Evolutionary conservation across 1,284 basidiomycete genomes (phyloP).

Genomic region (Cryptococcus hybrid): DNA sequence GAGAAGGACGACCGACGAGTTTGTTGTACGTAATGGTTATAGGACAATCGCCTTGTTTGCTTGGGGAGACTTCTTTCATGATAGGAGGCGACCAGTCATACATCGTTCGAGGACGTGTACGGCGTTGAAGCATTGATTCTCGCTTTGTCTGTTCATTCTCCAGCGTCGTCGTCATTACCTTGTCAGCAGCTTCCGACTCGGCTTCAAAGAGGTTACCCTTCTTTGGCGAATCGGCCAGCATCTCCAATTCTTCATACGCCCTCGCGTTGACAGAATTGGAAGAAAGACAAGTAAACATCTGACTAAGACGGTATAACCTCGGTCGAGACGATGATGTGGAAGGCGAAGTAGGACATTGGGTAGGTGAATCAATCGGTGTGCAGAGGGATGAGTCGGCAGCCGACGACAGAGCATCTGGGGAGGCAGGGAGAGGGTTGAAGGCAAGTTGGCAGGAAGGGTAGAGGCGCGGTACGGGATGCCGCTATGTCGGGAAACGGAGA

Average conservation of each 20-base stretch:
- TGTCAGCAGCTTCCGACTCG: background rate
- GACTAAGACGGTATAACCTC: background rate
- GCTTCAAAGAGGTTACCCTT: background rate
- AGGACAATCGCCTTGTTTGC: background rate
- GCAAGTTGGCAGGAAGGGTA: background rate
- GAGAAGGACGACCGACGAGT: background rate
- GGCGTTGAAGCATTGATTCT: too few relatives aligned
- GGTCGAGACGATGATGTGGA: background rate
- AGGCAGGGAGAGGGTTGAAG: background rate
- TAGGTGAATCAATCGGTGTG: background rate
- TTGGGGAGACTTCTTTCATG: background rate
- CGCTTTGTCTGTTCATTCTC: background rate
- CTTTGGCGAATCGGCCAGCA: background rate
- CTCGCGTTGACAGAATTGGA: slow-evolving; percentile 1
- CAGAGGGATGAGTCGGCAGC: background rate
- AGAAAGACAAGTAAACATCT: background rate
- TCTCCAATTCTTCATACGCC: background rate
- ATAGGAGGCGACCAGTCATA: background rate
- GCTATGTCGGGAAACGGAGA: background rate
- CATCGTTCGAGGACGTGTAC: background rate
- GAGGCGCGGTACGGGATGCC: slow-evolving; percentile 2
- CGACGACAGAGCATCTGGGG: background rate
- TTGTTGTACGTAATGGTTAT: background rate
- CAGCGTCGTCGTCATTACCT: background rate
- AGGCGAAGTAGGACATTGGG: background rate